These are phyloP conservation scores for Pseudozyma pruni DNA, from an alignment of 1,284 basidiomycete genomes.

Conservation along the genomic window DNA sequence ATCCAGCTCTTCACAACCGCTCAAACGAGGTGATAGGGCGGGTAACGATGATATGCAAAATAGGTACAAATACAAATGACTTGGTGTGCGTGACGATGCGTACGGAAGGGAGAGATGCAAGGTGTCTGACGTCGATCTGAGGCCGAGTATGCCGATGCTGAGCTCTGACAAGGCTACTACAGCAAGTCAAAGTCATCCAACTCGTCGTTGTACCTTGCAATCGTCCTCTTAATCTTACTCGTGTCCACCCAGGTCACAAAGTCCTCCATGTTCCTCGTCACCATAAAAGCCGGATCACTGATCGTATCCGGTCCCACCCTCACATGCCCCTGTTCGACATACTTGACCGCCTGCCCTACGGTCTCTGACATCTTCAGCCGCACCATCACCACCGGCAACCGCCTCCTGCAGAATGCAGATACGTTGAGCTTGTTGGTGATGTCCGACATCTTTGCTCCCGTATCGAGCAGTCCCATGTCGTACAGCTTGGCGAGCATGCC, in stretches of 20 bases:
- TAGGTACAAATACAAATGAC: conserved; percentile 3
- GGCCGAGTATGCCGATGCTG: too few relatives aligned
- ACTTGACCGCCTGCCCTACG: conserved; percentile 94
- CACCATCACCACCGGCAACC: conserved; percentile 92
- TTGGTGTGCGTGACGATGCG: too few relatives aligned
- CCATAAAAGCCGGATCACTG: conserved; percentile 95
- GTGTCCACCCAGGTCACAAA: conserved; percentile 99
- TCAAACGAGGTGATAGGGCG: too few relatives aligned
- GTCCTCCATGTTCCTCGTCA: conserved; percentile 95
- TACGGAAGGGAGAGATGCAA: too few relatives aligned
- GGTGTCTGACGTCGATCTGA: too few relatives aligned
- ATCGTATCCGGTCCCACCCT: conserved; percentile 95
- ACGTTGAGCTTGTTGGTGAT: conserved; percentile 86
- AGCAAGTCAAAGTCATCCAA: conserved; percentile 66
- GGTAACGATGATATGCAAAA: conserved; percentile 4
- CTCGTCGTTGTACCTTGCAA: conserved; percentile 96
- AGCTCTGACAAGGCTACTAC: conserved; percentile 5
- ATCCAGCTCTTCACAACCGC: too few relatives aligned
- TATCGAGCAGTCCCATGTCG: conserved; percentile 89
- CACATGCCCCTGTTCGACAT: conserved; percentile 98
- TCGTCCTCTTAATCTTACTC: conserved; percentile 92
- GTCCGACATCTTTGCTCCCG: conserved; percentile 71
- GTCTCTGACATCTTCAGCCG: conserved; percentile 94
- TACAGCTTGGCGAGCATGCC: conserved; percentile 93
- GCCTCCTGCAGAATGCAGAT: conserved; percentile 88